Evolutionary conservation across 495 filamentous ascomycete genomes (phyloP).

Genomic region (Astrothelium subdiscretum): DNA sequence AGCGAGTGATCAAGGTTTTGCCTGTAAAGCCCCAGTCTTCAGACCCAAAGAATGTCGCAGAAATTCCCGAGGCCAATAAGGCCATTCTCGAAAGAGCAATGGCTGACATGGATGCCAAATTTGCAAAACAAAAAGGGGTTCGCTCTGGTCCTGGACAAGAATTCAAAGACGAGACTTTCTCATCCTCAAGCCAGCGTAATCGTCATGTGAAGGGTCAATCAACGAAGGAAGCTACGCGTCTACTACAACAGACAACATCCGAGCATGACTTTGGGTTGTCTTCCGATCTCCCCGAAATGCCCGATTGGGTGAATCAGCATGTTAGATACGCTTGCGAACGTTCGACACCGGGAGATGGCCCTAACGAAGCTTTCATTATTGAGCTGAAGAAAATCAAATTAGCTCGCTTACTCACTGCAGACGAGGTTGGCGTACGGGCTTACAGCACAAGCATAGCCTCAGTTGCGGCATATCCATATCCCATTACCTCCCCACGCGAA

Average conservation of each 20-base stretch:
- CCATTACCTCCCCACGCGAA: conserved; percentile 43
- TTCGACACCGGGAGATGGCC: conserved; percentile 52
- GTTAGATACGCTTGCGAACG: conserved; percentile 74
- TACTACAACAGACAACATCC: conserved; percentile 57
- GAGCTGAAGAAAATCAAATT: conserved; percentile 64
- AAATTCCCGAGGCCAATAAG: conserved; percentile 5
- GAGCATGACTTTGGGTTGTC: conserved; percentile 48
- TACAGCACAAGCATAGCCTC: conserved; percentile 81
- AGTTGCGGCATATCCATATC: conserved; percentile 70
- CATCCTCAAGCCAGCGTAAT: not conserved
- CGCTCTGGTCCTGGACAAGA: conserved; percentile 7
- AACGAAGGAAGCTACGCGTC: conserved; percentile 20
- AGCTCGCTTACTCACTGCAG: conserved; percentile 55
- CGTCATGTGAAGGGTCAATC: not conserved
- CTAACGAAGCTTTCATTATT: conserved; percentile 66
- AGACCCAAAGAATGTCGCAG: conserved; percentile 1
- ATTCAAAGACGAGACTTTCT: not conserved
- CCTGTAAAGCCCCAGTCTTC: not conserved
- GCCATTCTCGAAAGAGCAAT: conserved; percentile 44
- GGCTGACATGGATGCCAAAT: conserved; percentile 30
- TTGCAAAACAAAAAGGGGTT: conserved; percentile 3
- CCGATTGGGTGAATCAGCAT: conserved; percentile 54
- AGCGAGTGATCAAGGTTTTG: not conserved
- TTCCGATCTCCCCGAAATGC: conserved; percentile 43
- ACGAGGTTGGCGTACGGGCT: conserved; percentile 72